Base-by-base conservation (phyloP, 2,329 filamentous ascomycete genomes). In the Trichoderma sp. region DNA sequence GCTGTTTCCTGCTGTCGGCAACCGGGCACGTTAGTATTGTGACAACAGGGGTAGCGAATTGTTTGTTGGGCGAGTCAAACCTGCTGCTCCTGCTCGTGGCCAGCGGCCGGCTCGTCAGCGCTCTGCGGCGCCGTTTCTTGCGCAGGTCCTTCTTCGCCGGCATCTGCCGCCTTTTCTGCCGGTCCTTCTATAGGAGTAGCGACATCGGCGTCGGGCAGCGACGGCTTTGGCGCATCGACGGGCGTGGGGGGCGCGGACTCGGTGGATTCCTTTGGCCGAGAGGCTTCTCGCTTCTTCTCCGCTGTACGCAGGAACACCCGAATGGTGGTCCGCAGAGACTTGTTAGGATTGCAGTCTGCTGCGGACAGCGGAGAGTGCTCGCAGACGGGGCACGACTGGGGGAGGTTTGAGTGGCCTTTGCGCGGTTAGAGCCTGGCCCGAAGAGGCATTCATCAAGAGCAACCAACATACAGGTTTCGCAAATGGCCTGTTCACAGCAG, bases 401-500 rank as follows among this genome's bases (percentile, higher is more conserved):
- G 88, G 10, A 96, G 82, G 28, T 88, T 88, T 7, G 87, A 82
- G 77, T 96, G 92, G 76, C 92, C 88, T 94, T 68, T 66, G 70
- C 48, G 70, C 50, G 21, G 51, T 66, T 57, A 54, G 59, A 62
- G 34, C 34, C 28, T 9, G 17, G 19, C 26, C 64, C 45, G 54
- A 44, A 44, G 24, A 10, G 26, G 26, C 26, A 30, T 48, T 48
- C 9, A 12, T 30, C 26, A 0, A 51, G 69, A 68, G 65, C 60
- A 39, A 41, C 26, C 3, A n/a, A 63, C 71, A 63, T 68, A 97
- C 95, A 99, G 69, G 82, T 85, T 74, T 94, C 90, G 82, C 95
- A 98, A 66, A 98, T 96, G 47, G 91, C 89, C 75, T 96, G 94
- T 74, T 97, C 95, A 77, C 95, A 99, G 79, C 95, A 99, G 1